phyloP scores from a whole-genome alignment of 1,284 basidiomycete species.

The Amanita bisporigera region DNA sequence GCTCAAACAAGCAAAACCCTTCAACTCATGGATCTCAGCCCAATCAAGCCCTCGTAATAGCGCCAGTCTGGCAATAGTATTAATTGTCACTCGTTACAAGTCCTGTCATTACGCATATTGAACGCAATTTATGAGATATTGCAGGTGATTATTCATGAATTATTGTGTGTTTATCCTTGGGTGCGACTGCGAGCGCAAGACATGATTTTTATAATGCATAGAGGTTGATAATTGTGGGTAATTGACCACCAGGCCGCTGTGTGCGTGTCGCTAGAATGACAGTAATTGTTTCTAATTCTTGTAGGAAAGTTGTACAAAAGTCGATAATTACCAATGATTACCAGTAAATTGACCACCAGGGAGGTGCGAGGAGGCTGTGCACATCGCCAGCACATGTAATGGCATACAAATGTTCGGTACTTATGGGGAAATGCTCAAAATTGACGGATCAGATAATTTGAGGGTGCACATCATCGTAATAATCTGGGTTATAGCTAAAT shows the following conservation, averaged over 20 bases:
- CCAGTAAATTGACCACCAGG: background rate
- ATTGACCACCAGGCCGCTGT: too few relatives aligned
- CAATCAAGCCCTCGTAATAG: background rate
- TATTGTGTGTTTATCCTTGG: background rate
- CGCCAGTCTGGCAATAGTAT: background rate
- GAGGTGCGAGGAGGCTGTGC: background rate
- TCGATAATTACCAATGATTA: too few relatives aligned
- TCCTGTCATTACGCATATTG: background rate
- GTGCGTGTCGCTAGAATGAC: too few relatives aligned
- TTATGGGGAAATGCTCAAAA: background rate
- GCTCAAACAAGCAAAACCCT: slow-evolving; percentile 3
- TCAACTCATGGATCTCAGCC: slow-evolving; percentile 1
- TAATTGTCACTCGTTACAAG: background rate
- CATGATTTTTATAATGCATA: too few relatives aligned
- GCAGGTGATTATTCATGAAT: background rate
- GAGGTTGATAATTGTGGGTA: background rate
- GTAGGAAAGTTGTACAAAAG: too few relatives aligned
- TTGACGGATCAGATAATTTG: background rate
- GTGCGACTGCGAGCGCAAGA: background rate
- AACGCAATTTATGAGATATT: background rate
- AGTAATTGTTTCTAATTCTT: too few relatives aligned
- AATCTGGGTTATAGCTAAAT: too few relatives aligned
- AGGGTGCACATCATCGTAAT: too few relatives aligned
- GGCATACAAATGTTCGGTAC: background rate
- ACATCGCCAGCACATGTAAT: background rate